Base-by-base conservation (phyloP, 2,329 filamentous ascomycete genomes). In the Sphaerostilbella broomeana region DNA sequence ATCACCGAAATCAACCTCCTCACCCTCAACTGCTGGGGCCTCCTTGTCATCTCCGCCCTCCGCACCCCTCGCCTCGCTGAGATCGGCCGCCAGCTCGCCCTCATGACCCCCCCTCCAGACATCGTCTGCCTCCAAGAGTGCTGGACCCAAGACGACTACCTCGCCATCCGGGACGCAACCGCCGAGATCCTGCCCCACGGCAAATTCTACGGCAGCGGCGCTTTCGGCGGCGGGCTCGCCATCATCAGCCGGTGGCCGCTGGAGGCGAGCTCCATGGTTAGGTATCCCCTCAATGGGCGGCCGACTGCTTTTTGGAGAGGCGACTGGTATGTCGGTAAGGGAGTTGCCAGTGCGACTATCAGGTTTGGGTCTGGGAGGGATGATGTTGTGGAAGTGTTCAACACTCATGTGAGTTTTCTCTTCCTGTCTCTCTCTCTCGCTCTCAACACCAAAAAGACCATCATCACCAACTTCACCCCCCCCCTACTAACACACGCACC, bases 281-380 rank as follows among this genome's bases (percentile, higher is more conserved):
- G 72, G 4, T 98, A 95, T 58, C 79, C 87, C n/a, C 73, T 98
- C 38, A 95, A 95, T 60, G 92, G 92, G 13, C 77, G 90, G 13
- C 92, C 92, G 5, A 90, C 88, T 8, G 90, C 90, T 4, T 95
- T 97, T 63, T 95, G 84, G 65, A 74, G 90, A 44, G 92, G 92
- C 9, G 90, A 97, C 61, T 97, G 90, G 87, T 97, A 81, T 56
- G 89, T 95, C 8, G 92, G 92, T 0, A 97, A 97, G 60, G 92
- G 92, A 12, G 80, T 97, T 28, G 92, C 90, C 6, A 84, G 77
- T 55, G 90, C 90, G 3, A 75, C 76, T 47, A 83, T 97, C 50
- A 71, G 84, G 4, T 81, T 84, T 49, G 86, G 86, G 0, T 66
- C 74, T 1, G 72, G 65, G 1, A 59, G 62, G 30, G 74, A 75